Conservation (phyloP, 306 rosid genomes). For the Malus domestica region ASM211411v1 NC_041792.1:18448907-18449406, state of each 20-base stretch:
- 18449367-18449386: neutral
- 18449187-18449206: neutral
- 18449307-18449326: neutral
- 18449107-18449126: neutral
- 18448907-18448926: neutral
- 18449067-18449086: neutral
- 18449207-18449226: neutral
- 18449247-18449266: neutral
- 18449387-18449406: neutral
- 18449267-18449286: neutral
- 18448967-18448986: neutral
- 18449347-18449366: neutral
- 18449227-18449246: neutral
- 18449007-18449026: neutral
- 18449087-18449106: neutral
- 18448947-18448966: neutral
- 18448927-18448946: neutral
- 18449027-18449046: neutral
- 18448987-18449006: neutral
- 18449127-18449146: neutral
- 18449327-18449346: neutral
- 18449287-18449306: neutral
- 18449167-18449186: neutral
- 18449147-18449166: neutral
- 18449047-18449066: neutral